Evolutionary conservation across 257 asterid species (phyloP).

Genomic region (Thymus mandschuricus): DNA sequence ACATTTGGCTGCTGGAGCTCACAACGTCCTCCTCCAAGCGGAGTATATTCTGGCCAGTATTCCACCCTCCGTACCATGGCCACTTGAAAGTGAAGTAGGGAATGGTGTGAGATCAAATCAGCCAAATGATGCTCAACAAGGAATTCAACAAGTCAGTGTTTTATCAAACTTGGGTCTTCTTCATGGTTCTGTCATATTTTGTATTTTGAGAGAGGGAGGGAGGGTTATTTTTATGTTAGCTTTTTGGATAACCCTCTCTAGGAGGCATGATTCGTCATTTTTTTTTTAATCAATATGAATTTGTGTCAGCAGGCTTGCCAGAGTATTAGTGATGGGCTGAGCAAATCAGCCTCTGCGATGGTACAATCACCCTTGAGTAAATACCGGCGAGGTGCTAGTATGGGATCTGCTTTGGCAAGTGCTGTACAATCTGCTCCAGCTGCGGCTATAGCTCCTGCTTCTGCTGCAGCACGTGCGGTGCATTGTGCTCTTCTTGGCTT

Average conservation of each 20-base stretch:
- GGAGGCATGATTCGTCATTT: not conserved
- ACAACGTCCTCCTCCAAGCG: constrained; percentile 89
- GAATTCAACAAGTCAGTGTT: constrained; percentile 82
- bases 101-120: constrained; percentile 80
- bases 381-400: constrained; percentile 77
- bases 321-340: constrained; percentile 86
- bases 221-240: not conserved
- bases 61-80: constrained; percentile 85
- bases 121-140: constrained; percentile 90
- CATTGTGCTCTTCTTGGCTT: constrained; percentile 90
- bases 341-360: constrained; percentile 88
- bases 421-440: constrained; percentile 92
- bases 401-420: constrained; percentile 81
- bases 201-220: not conserved
- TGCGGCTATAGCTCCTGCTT: constrained; percentile 96
- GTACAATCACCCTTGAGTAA: constrained; percentile 76
- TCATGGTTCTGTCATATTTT: constrained; percentile 5
- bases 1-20: constrained; percentile 96
- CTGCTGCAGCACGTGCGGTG: constrained; percentile 87
- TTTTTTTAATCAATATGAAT: not conserved
- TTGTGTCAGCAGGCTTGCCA: constrained; percentile 69
- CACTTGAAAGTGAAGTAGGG: constrained; percentile 55
- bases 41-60: constrained; percentile 78
- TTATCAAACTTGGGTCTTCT: constrained; percentile 10
- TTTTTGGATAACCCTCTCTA: constrained; percentile 15